Evolutionary conservation across 2,329 filamentous ascomycete genomes (phyloP).

Genomic region (Fusarium fracticaudum): DNA sequence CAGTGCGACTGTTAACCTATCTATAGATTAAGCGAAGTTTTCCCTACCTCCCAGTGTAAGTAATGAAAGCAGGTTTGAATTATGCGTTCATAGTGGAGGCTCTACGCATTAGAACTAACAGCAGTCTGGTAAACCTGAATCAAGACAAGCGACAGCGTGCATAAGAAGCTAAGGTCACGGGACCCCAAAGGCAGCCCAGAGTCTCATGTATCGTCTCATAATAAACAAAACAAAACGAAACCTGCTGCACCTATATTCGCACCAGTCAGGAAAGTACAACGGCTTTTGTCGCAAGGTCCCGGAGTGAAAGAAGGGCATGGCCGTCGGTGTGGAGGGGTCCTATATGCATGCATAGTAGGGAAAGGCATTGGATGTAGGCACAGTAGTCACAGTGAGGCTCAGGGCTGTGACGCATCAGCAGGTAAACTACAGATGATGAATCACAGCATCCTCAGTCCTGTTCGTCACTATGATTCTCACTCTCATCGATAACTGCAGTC

Average conservation of each 20-base stretch:
- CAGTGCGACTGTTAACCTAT: constrained; percentile 2
- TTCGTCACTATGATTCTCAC: not conserved
- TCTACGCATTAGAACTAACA: not conserved
- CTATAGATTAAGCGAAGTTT: constrained; percentile 28
- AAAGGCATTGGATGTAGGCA: not conserved
- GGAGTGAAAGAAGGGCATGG: not conserved
- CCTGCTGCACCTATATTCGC: not conserved
- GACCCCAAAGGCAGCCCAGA: not conserved
- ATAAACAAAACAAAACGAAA: not conserved
- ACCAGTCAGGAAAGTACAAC: not conserved
- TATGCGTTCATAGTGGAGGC: constrained; percentile 19
- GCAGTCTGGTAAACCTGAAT: not conserved
- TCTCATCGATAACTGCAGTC: not conserved
- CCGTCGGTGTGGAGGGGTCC: constrained; percentile 24
- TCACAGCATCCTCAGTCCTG: constrained; percentile 4
- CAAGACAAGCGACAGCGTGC: not conserved
- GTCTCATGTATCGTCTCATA: not conserved
- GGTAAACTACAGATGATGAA: constrained; percentile 1
- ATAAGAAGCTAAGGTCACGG: not conserved
- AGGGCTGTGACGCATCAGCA: constrained; percentile 3
- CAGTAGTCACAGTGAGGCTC: constrained; percentile 4
- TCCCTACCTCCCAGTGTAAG: not conserved
- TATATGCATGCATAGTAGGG: not conserved
- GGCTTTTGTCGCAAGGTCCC: not conserved
- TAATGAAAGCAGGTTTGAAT: not conserved